phyloP scores from a whole-genome alignment of 371 early-diverging fungal species.

The Chytridium lagenaria region DNA sequence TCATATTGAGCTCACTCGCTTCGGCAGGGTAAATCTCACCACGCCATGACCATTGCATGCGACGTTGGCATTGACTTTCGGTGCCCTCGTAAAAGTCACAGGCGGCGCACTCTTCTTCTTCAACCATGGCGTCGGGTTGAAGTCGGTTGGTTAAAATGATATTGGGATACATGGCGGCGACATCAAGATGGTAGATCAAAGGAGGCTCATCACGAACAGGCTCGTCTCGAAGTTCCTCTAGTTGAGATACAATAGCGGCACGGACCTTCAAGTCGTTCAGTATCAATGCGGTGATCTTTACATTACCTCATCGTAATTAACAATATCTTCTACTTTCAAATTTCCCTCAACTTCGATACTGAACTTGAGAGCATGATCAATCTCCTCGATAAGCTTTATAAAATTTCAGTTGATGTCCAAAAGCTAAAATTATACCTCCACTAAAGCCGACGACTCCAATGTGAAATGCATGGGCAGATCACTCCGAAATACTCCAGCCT shows the following conservation, averaged over 20 bases:
- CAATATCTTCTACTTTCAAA: conserved; percentile 67
- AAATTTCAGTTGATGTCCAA: neutral
- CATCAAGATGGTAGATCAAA: conserved; percentile 99
- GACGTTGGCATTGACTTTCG: conserved; percentile 90
- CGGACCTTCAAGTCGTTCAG: conserved; percentile 49
- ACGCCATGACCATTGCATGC: conserved; percentile 98
- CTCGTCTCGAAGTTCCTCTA: conserved; percentile 72
- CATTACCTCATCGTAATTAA: conserved; percentile 78
- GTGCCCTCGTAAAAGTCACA: conserved; percentile 92
- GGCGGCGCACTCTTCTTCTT: conserved; percentile 89
- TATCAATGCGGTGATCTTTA: neutral
- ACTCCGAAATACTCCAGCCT: conserved; percentile 98
- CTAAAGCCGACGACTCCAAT: conserved; percentile 77
- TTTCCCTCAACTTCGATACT: conserved; percentile 86
- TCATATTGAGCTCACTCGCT: conserved; percentile 90
- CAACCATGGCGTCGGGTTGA: conserved; percentile 97
- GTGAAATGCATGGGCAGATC: conserved; percentile 93
- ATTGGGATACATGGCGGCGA: conserved; percentile 99
- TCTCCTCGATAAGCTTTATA: conserved; percentile 80
- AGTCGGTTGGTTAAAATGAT: conserved; percentile 99
- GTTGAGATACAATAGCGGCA: conserved; percentile 60
- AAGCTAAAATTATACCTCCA: conserved; percentile 56
- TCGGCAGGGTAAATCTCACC: conserved; percentile 96
- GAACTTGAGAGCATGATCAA: conserved; percentile 92
- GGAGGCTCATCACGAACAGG: conserved; percentile 84